These are phyloP conservation scores for Trichocomaceae sp. DNA, from an alignment of 2,329 filamentous ascomycete genomes.

Conservation along the genomic window DNA sequence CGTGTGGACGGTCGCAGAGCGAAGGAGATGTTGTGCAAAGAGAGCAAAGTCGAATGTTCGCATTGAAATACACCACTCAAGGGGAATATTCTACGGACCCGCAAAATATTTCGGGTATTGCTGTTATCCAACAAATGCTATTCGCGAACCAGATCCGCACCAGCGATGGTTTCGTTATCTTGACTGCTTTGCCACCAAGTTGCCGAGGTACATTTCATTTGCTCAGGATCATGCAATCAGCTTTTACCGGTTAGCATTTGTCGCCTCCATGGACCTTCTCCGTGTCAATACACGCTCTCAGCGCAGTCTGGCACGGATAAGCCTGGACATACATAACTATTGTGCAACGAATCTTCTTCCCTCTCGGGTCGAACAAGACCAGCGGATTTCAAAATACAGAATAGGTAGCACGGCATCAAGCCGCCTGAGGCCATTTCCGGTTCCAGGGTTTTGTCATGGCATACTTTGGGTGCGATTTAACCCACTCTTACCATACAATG, in stretches of 20 bases:
- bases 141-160: slow-evolving; percentile 1
- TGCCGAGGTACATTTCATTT: slow-evolving; percentile 3
- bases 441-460: neutral
- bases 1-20: neutral
- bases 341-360: neutral
- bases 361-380: neutral
- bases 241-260: too few relatives aligned
- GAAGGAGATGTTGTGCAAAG: neutral
- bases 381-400: neutral
- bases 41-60: neutral
- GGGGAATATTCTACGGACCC: neutral
- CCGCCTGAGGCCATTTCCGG: neutral
- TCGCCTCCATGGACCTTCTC: too few relatives aligned
- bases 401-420: neutral
- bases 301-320: too few relatives aligned
- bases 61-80: neutral
- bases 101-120: neutral
- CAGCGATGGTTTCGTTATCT: neutral
- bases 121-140: neutral
- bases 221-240: too few relatives aligned
- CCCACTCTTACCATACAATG: neutral
- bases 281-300: too few relatives aligned
- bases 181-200: neutral
- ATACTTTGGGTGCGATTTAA: neutral
- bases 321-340: neutral